Base-by-base conservation (phyloP, 495 filamentous ascomycete genomes). In the Penicillium daleae region DNA sequence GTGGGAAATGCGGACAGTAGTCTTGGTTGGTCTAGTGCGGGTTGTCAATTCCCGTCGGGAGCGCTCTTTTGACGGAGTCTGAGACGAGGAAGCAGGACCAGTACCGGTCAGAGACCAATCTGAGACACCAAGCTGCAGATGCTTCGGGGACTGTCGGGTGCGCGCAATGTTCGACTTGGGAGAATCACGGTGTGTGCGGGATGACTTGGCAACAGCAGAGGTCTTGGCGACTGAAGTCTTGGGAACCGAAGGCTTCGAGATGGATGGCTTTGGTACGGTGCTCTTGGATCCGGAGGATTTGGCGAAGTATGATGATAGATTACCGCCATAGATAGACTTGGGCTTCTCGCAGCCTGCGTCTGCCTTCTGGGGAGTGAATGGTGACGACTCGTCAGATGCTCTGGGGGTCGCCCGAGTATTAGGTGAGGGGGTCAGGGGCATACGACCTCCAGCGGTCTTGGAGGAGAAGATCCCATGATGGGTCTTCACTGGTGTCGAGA, bases 121-220 rank as follows among this genome's bases (percentile, higher is more conserved):
- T 1, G 92, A 97, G 24, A 96, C 87, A 59, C 92, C 93, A 29
- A 97, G 83, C 73, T 97, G 94, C n/a, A 97, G 83, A 70, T 93
- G 85, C 79, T 89, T 78, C 62, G 92, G 81, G 69, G 94, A 82
- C 74, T 90, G 75, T 76, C 81, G 75, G 37, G 78, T 77, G 33
- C 88, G 86, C 57, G 92, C 93, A 73, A 97, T 97, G 80, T 97
- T 97, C 49, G 92, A 96, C 81, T 97, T 97, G 69, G 93, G 92
- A 27, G 92, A 93, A 65, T 94, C 87, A 27, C 87, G 86, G 76
- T 88, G 77, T 37, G 54, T 57, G 7, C 72, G 72, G 10, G 75
- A 57, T 19, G 70, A 27, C 42, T 65, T 71, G 9, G 73, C 58
- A 39, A 67, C 63, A 24, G 72, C 63, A 24, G 72, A 51, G 13